Evolutionary conservation across 805 yeast species (phyloP), one percentile per base, ranked within the genome.

Genomic region (Wickerhamiella domercqiae): DNA sequence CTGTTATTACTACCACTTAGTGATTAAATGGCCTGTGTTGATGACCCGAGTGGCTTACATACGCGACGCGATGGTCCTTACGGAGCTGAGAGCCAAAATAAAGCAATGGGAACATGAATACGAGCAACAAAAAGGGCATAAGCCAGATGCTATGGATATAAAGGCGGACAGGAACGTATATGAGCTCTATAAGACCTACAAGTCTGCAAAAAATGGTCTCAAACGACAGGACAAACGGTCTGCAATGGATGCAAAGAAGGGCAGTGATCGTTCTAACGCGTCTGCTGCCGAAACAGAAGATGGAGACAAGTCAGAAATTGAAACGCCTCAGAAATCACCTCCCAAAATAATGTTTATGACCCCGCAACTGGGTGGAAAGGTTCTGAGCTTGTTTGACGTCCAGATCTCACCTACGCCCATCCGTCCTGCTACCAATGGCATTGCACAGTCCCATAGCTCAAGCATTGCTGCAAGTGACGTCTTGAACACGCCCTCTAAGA

Each of bases 61-160:
- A 24, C 11, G 9, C 26, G 3, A 16, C 3, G 5, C 39, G 30
- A 29, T 43, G 42, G 5, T 42, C n/a, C n/a, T n/a, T n/a, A 32
- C 14, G 31, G 40, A 36, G 29, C 35, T 46, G 21, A 28, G 46
- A 4, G 35, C 41, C 13, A 14, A 37, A 14, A 39, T 46, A 16
- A 46, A 46, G 25, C 28, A 32, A 14, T 46, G 49, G 49, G 49
- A 46, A 35, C 44, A 38, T 18, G 29, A 37, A 5, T 46, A 45
- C 31, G 38, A 36, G 17, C 39, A 32, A 13, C 11, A 18, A 7
- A 31, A 39, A 4, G 43, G 42, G 11, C 42, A 37, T 5, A 46
- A 45, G 31, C 49, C 49, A 1, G 32, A 46, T 2, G 36, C 46
- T 1, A 7, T 22, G 6, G 48, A 46, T 18, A 39, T 43, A 4